Conservation (phyloP, 805 yeast species). For the Monosporozyma solicola region DNA sequence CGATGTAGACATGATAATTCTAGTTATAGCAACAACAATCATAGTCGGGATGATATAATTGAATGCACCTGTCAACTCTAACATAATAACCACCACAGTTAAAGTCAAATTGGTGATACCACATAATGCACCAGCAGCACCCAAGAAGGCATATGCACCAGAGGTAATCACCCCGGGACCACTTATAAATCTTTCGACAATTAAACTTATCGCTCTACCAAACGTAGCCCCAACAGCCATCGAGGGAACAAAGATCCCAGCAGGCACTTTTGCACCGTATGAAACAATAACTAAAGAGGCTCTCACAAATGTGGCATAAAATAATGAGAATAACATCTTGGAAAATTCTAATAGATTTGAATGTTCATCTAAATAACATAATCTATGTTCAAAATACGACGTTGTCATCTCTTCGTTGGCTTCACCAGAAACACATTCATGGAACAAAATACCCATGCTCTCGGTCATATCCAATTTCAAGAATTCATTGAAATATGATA, state of each 20-base stretch:
- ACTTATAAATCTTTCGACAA: conserved; percentile 45
- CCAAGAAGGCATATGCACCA: conserved; percentile 90
- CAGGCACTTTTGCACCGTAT: conserved; percentile 90
- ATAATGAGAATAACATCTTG: conserved; percentile 42
- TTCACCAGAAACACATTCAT: conserved; percentile 47
- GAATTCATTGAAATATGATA: conserved; percentile 79
- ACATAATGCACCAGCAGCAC: conserved; percentile 91
- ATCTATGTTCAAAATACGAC: conserved; percentile 33
- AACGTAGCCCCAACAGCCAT: conserved; percentile 95
- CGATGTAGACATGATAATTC: conserved; percentile 63
- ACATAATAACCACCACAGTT: conserved; percentile 91
- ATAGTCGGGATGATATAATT: conserved; percentile 88
- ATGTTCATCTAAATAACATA: conserved; percentile 32
- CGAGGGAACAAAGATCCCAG: conserved; percentile 96
- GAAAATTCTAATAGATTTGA: conserved; percentile 21
- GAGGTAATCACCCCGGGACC: conserved; percentile 64
- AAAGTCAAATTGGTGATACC: conserved; percentile 92
- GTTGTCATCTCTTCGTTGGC: conserved; percentile 27
- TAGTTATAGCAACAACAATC: conserved; percentile 89
- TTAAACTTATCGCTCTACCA: conserved; percentile 77
- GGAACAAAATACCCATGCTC: conserved; percentile 81
- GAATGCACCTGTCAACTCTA: conserved; percentile 92
- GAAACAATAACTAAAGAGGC: conserved; percentile 68
- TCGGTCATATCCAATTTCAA: conserved; percentile 89
- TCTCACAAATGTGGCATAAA: conserved; percentile 64